Evolutionary conservation across 1,284 basidiomycete species (phyloP).

Genomic region (Amylostereum areolatum): DNA sequence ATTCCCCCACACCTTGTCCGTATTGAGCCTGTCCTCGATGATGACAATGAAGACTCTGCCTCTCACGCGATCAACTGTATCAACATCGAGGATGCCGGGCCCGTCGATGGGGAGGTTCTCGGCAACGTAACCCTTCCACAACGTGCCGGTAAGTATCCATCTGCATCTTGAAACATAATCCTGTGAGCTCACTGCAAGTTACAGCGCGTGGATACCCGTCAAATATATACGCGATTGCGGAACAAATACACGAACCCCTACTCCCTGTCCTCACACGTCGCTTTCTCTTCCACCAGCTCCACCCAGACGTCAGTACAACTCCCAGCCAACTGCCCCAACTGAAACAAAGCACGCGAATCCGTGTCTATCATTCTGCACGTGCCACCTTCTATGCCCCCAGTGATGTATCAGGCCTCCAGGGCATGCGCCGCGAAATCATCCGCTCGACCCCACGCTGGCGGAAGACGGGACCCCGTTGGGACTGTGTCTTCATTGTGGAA

Average conservation of each 20-base stretch:
- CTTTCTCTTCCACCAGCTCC: background rate
- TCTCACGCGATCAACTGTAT: no score
- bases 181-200: no score
- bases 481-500: background rate
- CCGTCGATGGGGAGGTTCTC: no score
- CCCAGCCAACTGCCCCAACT: background rate
- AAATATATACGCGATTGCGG: no score
- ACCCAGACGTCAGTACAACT: background rate
- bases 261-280: background rate
- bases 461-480: background rate
- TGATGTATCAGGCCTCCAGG: slow-evolving; percentile 4
- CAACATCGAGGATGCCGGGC: no score
- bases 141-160: no score
- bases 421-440: slow-evolving; percentile 10
- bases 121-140: no score
- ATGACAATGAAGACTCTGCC: background rate
- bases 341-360: background rate
- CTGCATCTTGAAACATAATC: no score
- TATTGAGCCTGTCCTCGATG: background rate
- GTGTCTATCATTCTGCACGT: slow-evolving; percentile 6
- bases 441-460: slow-evolving; percentile 7
- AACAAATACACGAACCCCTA: no score
- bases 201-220: no score
- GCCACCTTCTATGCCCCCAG: slow-evolving; percentile 9
- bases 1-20: background rate